A percentile compares a stretch with the other conserved stretches of the same genome.
These are phyloP conservation scores for Macrophomina pseudophaseolina DNA, from an alignment of 2,329 filamentous ascomycete species.

Conservation along the genomic window DNA sequence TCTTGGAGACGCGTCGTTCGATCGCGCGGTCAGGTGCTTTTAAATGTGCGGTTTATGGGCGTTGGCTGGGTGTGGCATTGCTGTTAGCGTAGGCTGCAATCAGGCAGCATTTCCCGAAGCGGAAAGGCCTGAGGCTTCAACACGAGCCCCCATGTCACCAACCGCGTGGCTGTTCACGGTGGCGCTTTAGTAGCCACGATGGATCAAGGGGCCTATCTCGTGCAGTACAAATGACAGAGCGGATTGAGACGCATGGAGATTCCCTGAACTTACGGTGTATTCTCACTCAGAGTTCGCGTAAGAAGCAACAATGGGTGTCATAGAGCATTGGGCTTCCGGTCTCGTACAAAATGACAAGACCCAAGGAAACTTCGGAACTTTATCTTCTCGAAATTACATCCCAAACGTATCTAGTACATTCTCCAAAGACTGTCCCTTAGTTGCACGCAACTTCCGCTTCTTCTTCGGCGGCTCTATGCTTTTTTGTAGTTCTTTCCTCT, in stretches of 20 bases:
- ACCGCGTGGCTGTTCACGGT: too few species aligned
- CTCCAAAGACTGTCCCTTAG: background rate
- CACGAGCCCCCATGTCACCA: background rate
- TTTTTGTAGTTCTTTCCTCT: background rate
- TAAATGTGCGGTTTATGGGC: background rate
- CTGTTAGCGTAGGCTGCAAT: constrained; percentile 7
- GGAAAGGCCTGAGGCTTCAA: constrained; percentile 12
- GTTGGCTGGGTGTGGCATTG: background rate
- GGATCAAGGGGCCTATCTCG: too few species aligned
- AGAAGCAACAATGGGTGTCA: too few species aligned
- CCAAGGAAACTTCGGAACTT: too few species aligned
- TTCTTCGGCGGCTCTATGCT: background rate
- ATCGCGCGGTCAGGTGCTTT: constrained; percentile 9
- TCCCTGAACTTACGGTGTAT: too few species aligned
- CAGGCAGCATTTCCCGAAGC: background rate
- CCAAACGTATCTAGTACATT: background rate
- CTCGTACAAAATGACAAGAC: too few species aligned
- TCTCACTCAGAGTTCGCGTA: too few species aligned
- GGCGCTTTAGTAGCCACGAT: too few species aligned
- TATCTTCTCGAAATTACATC: background rate
- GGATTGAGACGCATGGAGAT: too few species aligned
- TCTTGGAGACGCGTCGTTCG: background rate
- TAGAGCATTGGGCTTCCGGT: too few species aligned
- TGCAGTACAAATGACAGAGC: too few species aligned
- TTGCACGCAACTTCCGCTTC: constrained; percentile 10